phyloP scores from a whole-genome alignment of 139 green algal genomes.

The Gonium pectorale region DNA sequence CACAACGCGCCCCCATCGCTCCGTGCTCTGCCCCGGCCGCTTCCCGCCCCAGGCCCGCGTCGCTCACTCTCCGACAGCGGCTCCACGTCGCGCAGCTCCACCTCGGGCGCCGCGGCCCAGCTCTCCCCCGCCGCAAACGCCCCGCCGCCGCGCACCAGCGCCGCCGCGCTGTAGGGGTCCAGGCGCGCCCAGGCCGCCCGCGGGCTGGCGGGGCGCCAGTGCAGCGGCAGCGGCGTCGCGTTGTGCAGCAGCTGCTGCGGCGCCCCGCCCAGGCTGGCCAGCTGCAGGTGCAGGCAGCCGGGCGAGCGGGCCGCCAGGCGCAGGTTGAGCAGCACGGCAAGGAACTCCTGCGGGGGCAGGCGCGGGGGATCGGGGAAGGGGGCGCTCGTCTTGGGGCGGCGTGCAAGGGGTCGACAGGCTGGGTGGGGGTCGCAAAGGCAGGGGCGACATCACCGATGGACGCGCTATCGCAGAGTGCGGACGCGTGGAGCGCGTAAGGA shows the following conservation, averaged over 20 bases:
- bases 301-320: slow-evolving; percentile 49
- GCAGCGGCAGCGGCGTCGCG: slow-evolving; percentile 59
- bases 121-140: neutral
- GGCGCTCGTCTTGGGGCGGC: too few relatives aligned
- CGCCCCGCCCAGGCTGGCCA: slow-evolving; percentile 64
- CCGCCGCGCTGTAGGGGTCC: slow-evolving; percentile 57
- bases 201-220: slow-evolving; percentile 64
- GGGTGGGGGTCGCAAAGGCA: neutral
- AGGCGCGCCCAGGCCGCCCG: slow-evolving; percentile 65
- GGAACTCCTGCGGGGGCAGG: slow-evolving; percentile 46
- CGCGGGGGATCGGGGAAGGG: neutral
- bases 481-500: too few relatives aligned
- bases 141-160: slow-evolving; percentile 43
- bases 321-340: slow-evolving; percentile 59
- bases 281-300: slow-evolving; percentile 66
- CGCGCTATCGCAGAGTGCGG: too few relatives aligned
- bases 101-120: slow-evolving; percentile 34
- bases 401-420: too few relatives aligned
- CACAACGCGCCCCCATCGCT: neutral
- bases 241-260: slow-evolving; percentile 78
- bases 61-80: slow-evolving; percentile 36
- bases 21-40: neutral
- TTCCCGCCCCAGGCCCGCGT: neutral
- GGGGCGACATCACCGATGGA: too few relatives aligned
- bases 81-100: slow-evolving; percentile 68